Conservation (phyloP, 768 basidiomycete species). For the Saitozyma podzolica region DNA sequence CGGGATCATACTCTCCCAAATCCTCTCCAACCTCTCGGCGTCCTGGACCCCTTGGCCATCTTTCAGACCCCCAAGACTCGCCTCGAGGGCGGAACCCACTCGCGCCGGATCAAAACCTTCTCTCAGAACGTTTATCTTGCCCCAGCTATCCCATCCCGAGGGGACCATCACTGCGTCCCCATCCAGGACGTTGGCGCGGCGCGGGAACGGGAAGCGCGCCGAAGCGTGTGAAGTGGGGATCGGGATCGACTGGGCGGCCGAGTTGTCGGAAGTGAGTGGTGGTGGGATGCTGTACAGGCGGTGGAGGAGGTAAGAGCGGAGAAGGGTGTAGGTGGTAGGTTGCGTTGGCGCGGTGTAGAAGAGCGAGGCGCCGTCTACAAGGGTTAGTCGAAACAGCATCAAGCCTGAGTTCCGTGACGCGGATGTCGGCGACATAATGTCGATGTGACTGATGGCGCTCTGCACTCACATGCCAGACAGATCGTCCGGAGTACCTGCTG, state of each 20-base stretch:
- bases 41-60: constrained; percentile 65
- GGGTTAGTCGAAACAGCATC: not conserved
- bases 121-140: constrained; percentile 83
- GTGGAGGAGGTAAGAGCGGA: constrained; percentile 83
- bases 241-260: constrained; percentile 7
- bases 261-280: constrained; percentile 51
- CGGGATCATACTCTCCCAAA: constrained; percentile 68
- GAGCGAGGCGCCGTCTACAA: constrained; percentile 79
- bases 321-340: constrained; percentile 69
- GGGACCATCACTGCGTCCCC: constrained; percentile 90
- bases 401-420: no score
- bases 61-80: constrained; percentile 16
- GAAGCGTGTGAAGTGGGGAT: constrained; percentile 47
- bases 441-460: not conserved
- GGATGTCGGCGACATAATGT: not conserved
- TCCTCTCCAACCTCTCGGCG: constrained; percentile 65
- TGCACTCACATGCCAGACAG: constrained; percentile 78
- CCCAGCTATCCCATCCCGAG: constrained; percentile 97
- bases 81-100: constrained; percentile 39
- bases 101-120: constrained; percentile 81
- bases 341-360: constrained; percentile 81
- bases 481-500: constrained; percentile 94
- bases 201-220: constrained; percentile 75
- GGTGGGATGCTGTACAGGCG: constrained; percentile 73
- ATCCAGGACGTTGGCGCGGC: constrained; percentile 88